phyloP scores from a whole-genome alignment of 1,284 basidiomycete species.

The Marasmius tenuissimus region DNA sequence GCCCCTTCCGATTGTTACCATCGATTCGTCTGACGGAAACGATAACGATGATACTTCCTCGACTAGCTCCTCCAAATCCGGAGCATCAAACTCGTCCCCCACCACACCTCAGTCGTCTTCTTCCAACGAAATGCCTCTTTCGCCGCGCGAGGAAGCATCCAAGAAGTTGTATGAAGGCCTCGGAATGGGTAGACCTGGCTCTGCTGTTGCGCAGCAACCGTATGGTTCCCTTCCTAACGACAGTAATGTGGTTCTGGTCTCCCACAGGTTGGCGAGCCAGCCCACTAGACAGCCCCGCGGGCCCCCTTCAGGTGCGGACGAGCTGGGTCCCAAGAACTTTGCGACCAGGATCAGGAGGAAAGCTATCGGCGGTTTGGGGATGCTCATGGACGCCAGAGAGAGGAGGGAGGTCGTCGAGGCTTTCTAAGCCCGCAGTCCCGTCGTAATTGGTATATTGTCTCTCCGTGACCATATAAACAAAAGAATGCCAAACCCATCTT shows the following conservation, averaged over 20 bases:
- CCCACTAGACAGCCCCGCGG: slow-evolving; percentile 83
- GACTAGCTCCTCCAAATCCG: slow-evolving; percentile 52
- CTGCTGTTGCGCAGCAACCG: slow-evolving; percentile 25
- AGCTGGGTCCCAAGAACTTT: slow-evolving; percentile 88
- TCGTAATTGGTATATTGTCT: neutral
- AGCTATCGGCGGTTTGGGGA: slow-evolving; percentile 76
- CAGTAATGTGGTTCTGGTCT: slow-evolving; percentile 24
- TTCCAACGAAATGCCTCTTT: slow-evolving; percentile 62
- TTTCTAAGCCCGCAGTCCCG: slow-evolving; percentile 40
- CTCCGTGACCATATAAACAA: neutral
- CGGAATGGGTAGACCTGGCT: slow-evolving; percentile 66
- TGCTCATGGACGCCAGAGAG: slow-evolving; percentile 74
- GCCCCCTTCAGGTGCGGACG: slow-evolving; percentile 82
- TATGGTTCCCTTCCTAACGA: slow-evolving; percentile 3
- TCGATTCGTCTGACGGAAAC: slow-evolving; percentile 49
- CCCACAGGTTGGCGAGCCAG: slow-evolving; percentile 62
- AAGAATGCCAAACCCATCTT: neutral
- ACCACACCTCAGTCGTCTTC: slow-evolving; percentile 73
- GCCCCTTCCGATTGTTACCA: slow-evolving; percentile 56
- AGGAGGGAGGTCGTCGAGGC: slow-evolving; percentile 65
- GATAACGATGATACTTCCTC: slow-evolving; percentile 62
- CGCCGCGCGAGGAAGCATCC: slow-evolving; percentile 75
- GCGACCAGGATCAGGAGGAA: slow-evolving; percentile 76
- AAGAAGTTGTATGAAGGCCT: slow-evolving; percentile 85
- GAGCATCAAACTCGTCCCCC: slow-evolving; percentile 58